Evolutionary conservation across 169 alveolate genomes (phyloP), one percentile per base, ranked within the genome.

Genomic region (Cyclospora cayetanensis): DNA sequence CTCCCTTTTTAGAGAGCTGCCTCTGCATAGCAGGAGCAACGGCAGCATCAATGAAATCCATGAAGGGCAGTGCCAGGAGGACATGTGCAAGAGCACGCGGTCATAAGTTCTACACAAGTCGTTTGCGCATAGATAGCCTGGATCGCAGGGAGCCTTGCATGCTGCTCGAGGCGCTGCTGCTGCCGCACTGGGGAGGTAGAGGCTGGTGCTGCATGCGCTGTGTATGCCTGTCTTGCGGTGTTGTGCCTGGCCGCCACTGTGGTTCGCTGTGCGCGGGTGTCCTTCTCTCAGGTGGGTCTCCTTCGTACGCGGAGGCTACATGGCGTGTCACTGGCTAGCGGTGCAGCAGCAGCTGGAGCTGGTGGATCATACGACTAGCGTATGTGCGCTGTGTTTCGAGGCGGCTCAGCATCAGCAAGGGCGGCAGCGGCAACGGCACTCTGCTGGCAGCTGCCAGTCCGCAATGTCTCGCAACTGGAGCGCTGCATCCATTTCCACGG

Each of bases 241-340:
- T n/a, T n/a, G n/a, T n/a, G n/a, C n/a, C n/a, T n/a, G n/a, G n/a
- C n/a, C n/a, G n/a, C n/a, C n/a, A n/a, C n/a, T n/a, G n/a, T n/a
- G n/a, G n/a, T n/a, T n/a, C n/a, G n/a, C n/a, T n/a, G n/a, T n/a
- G n/a, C n/a, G n/a, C n/a, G n/a, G n/a, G n/a, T n/a, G n/a, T n/a
- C n/a, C n/a, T n/a, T 55, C 27, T 41, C 3, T 50, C 95, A 53
- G 95, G 90, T 95, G 94, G 94, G 74, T 89, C 29, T 29, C 94
- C 80, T 92, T 92, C 80, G 95, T 91, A 34, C 93, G 93, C 68
- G 95, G 96, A 7, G 95, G 94, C 41, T 95, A 93, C 84, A 93
- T 63, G 50, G 95, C 92, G 50, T 93, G 95, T 68, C 95, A 95
- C 55, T 86, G 76, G 41, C 83, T 93, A 52, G 93, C 92, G 42